A percentile compares a stretch with the other conserved stretches of the same genome.
Evolutionary conservation across 805 yeast species (phyloP).

Genomic region (Pachysolen tannophilus): DNA sequence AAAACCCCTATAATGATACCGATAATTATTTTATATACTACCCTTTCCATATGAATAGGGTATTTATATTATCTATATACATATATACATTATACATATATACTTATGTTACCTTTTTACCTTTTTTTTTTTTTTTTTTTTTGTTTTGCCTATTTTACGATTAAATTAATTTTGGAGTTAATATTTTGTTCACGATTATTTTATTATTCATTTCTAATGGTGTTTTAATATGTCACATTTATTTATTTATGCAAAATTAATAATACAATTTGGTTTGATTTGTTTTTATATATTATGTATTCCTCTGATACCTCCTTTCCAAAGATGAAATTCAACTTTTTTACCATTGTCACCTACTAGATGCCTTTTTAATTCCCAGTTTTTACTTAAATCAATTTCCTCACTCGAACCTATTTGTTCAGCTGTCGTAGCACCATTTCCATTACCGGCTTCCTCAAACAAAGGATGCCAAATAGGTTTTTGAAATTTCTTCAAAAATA

Average conservation of each 20-base stretch:
- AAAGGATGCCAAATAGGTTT: constrained; percentile 28
- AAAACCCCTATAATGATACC: no score
- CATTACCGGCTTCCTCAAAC: constrained; percentile 17
- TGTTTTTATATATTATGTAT: no score
- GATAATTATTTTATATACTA: no score
- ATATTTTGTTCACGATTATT: no score
- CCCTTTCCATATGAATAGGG: no score
- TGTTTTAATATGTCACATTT: no score
- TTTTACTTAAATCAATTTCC: constrained; percentile 12
- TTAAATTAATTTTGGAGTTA: background rate
- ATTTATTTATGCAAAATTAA: no score
- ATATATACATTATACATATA: no score
- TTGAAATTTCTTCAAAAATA: constrained; percentile 35
- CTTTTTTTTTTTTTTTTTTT: background rate
- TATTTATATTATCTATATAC: no score
- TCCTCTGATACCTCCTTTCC: constrained; percentile 28
- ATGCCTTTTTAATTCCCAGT: constrained; percentile 6
- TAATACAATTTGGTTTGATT: background rate
- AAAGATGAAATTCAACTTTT: constrained; percentile 21
- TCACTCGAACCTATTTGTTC: constrained; percentile 7
- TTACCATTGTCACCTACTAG: constrained; percentile 11
- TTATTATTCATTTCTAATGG: no score
- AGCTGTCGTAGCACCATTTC: no score
- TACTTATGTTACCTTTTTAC: background rate
- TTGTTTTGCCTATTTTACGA: background rate